Conservation (phyloP, 768 basidiomycete genomes). For the Leccinum fibrillosum region DNA sequence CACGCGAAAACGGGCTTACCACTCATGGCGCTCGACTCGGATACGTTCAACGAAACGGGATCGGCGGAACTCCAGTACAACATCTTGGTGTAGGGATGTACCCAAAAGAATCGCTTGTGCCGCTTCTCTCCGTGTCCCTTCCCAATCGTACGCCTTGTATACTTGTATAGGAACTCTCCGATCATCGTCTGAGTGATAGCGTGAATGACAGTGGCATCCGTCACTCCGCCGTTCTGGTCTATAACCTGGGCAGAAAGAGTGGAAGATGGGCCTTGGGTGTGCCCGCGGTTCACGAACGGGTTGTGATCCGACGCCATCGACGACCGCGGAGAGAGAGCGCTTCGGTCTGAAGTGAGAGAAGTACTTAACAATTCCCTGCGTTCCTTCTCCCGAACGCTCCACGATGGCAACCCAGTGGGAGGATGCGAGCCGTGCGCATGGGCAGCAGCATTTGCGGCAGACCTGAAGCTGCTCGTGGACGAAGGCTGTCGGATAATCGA, state of each 20-base stretch:
- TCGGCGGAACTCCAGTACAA: constrained; percentile 96
- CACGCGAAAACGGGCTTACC: constrained; percentile 54
- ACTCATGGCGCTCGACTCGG: constrained; percentile 94
- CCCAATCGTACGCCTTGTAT: constrained; percentile 85
- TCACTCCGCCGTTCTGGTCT: constrained; percentile 42
- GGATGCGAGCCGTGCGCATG: constrained; percentile 46
- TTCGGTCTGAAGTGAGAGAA: constrained; percentile 68
- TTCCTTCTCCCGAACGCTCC: constrained; percentile 50
- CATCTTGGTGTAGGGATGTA: constrained; percentile 99
- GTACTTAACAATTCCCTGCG: constrained; percentile 61
- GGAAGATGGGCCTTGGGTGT: constrained; percentile 33
- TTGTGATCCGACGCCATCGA: constrained; percentile 81
- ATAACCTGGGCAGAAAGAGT: constrained; percentile 41
- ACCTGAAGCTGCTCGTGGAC: constrained; percentile 82
- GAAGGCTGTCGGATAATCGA: constrained; percentile 65
- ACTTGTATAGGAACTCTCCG: constrained; percentile 97
- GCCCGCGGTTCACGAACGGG: constrained; percentile 41
- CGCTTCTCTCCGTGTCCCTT: constrained; percentile 88
- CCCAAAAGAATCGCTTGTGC: constrained; percentile 98
- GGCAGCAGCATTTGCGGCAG: constrained; percentile 59
- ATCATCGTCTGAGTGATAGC: constrained; percentile 99
- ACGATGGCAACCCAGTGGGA: constrained; percentile 43
- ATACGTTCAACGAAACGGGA: constrained; percentile 83
- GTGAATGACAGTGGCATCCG: constrained; percentile 90
- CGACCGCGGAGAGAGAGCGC: constrained; percentile 67